Conservation (phyloP, 1,139 yeast species). For the Tardiomyces depauwii region DNA sequence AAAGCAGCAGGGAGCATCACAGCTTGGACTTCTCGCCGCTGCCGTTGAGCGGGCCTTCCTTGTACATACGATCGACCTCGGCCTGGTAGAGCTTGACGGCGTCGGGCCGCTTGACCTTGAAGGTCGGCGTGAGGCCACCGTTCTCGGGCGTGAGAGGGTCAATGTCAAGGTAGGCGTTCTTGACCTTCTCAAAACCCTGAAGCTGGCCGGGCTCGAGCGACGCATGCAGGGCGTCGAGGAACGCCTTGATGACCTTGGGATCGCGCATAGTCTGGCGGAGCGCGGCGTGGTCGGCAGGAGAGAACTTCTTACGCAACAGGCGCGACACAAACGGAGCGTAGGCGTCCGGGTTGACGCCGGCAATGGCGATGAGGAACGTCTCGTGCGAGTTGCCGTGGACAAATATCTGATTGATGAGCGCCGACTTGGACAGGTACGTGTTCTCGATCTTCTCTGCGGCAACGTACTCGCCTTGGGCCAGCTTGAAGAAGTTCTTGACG, state of each 20-base stretch:
- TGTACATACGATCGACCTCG: constrained; percentile 43
- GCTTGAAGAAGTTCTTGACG: constrained; percentile 70
- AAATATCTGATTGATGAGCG: constrained; percentile 44
- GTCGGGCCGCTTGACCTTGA: constrained; percentile 55
- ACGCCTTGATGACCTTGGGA: constrained; percentile 21
- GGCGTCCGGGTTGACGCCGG: constrained; percentile 45
- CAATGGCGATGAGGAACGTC: constrained; percentile 46
- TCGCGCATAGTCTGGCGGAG: constrained; percentile 21
- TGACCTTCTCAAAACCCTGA: constrained; percentile 50
- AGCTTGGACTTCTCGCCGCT: not conserved
- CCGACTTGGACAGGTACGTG: constrained; percentile 42
- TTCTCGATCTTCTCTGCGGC: constrained; percentile 73
- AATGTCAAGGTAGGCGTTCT: constrained; percentile 45
- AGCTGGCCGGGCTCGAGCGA: constrained; percentile 23
- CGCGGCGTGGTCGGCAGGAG: constrained; percentile 19
- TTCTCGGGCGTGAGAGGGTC: constrained; percentile 60
- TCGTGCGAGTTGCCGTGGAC: constrained; percentile 61
- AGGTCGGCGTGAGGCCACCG: constrained; percentile 62
- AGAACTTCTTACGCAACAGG: constrained; percentile 13
- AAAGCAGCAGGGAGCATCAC: not conserved
- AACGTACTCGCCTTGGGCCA: constrained; percentile 74
- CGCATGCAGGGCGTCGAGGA: constrained; percentile 23
- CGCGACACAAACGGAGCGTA: constrained; percentile 21
- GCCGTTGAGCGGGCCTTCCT: constrained; percentile 36
- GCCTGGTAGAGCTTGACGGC: constrained; percentile 42